These are phyloP conservation scores for Puccinellia tenuiflora DNA, from an alignment of 176 grass and related monocot genomes.

Conservation along the genomic window DNA sequence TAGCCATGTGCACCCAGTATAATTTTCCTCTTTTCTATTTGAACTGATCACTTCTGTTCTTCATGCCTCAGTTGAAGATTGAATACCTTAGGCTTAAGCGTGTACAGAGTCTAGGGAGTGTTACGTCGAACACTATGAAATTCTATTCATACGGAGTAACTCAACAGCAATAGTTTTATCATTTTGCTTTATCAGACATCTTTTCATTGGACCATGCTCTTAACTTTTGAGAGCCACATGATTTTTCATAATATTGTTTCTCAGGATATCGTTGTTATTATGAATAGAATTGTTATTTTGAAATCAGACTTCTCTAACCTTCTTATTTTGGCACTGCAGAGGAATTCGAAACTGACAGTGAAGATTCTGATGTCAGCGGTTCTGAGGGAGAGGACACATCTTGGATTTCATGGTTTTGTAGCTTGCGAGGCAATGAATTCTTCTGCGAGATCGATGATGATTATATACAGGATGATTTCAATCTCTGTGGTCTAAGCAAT, in stretches of 20 bases:
- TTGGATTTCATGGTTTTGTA: slow-evolving; percentile 98
- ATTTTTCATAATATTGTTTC: not conserved
- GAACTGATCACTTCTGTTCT: not conserved
- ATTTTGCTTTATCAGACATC: not conserved
- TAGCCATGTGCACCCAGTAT: not conserved
- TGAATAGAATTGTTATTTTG: not conserved
- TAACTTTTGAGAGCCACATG: not conserved
- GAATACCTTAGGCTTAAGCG: not conserved
- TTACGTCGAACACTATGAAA: not conserved
- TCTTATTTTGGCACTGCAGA: slow-evolving; percentile 39
- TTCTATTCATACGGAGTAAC: not conserved
- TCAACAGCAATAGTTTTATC: not conserved
- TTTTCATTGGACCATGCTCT: not conserved
- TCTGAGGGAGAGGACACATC: slow-evolving; percentile 89
- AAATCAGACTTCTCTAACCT: not conserved
- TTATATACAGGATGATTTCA: slow-evolving; percentile 98
- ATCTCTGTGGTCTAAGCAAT: slow-evolving; percentile 88
- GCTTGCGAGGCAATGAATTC: slow-evolving; percentile 87
- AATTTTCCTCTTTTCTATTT: not conserved
- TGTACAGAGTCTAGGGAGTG: not conserved
- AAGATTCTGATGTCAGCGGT: slow-evolving; percentile 91
- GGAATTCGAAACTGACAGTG: slow-evolving; percentile 74
- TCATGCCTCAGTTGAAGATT: not conserved
- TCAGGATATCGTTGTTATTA: not conserved
- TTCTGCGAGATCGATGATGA: slow-evolving; percentile 97